Base-by-base conservation (phyloP, 148 eudicot genomes). In the Rhododendron ovatum region DNA sequence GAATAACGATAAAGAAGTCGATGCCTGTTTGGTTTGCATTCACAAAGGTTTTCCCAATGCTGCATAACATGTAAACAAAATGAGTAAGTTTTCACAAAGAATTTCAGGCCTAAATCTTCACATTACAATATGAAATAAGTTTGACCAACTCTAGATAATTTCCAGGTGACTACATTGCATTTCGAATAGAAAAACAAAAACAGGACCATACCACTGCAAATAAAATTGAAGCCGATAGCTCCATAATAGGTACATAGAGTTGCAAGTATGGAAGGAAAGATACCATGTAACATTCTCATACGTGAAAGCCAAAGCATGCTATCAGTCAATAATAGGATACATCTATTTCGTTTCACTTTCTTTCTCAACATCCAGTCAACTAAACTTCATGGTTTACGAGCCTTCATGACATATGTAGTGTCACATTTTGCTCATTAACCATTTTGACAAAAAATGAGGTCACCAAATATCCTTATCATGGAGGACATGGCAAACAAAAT, bases 41-140 rank as follows among this genome's bases (percentile, higher is more conserved):
- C 99, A 87, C 99, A 98, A 7, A 98, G 94, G 87, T 90, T 95
- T 86, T 98, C 95, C 96, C 94, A 98, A 55, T 98, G 99, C 99
- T 98, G 95, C 93, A 93, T 50, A 69, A 76, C 61, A 82, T 41
- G 80, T 78, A 81, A 85, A 88, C 47, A 33, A 22, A 84, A 7
- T n/a, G 14, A 20, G 24, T 35, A 14, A 63, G 85, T 55, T 53
- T 67, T 7, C 35, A 24, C 5, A 74, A 3, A 55, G n/a, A 51
- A 75, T 7, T 75, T 55, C 71, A 35, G 30, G 48, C 39, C 4
- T 7, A 59, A 24, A 82, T 61, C 69, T 48, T 33, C n/a, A 50
- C 26, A 7, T 24, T 84, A 51, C 81, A 39, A 35, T 5, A 13
- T 41, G 51, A 30, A 76, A 84, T n/a, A 76, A 75, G 37, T 20